Conservation (phyloP, 1,284 basidiomycete species). For the Cutaneotrichosporon sp. region DNA sequence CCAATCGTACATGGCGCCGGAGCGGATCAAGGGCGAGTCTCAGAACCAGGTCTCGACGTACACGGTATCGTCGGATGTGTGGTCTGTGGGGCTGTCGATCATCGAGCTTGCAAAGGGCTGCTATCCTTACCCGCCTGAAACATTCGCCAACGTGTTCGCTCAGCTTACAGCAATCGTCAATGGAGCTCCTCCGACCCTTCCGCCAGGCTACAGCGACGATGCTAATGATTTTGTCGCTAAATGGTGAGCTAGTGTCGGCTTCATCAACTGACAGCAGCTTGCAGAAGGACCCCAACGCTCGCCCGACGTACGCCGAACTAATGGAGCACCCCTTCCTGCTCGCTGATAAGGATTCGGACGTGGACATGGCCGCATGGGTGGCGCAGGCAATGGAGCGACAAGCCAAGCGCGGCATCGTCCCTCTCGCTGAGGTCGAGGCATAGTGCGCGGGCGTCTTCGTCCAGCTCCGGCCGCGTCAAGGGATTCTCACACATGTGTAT, state of each 20-base stretch:
- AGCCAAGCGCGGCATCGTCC: constrained; percentile 32
- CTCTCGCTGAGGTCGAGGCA: constrained; percentile 28
- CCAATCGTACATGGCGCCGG: constrained; percentile 99
- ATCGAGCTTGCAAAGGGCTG: constrained; percentile 87
- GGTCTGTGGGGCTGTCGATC: constrained; percentile 94
- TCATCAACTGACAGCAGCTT: constrained; percentile 53
- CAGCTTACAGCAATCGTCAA: constrained; percentile 95
- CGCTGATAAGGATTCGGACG: constrained; percentile 56
- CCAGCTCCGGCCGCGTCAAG: background rate
- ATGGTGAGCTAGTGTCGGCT: constrained; percentile 47
- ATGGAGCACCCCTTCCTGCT: constrained; percentile 70
- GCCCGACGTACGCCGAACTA: constrained; percentile 81
- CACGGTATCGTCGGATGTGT: constrained; percentile 94
- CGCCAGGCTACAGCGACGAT: constrained; percentile 52
- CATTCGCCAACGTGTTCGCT: constrained; percentile 93
- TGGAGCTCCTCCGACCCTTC: constrained; percentile 82
- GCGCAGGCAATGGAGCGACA: constrained; percentile 56
- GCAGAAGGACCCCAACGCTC: constrained; percentile 66
- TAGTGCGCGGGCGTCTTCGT: background rate
- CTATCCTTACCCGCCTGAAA: constrained; percentile 98
- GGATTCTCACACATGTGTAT: constrained; percentile 1
- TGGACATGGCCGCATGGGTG: constrained; percentile 83
- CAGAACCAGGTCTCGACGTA: constrained; percentile 82
- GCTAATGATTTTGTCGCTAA: constrained; percentile 53
- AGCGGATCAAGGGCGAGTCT: constrained; percentile 91